Base-by-base conservation (phyloP, 1,284 basidiomycete species). In the Apiotrichum akiyoshidainum region DNA sequence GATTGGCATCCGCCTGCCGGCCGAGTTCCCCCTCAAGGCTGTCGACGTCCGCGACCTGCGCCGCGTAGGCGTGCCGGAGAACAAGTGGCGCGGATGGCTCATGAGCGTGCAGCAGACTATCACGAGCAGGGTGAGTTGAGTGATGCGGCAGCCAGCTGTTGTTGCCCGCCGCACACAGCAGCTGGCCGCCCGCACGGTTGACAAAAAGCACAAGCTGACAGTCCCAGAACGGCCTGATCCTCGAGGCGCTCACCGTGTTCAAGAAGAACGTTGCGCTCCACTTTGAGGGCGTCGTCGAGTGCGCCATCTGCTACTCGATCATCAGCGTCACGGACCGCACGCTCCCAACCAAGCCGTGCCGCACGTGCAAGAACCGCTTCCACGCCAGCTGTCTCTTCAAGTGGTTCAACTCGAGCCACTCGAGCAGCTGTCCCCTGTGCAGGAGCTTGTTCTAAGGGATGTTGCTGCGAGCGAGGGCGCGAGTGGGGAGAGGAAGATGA, bases 251-350 rank as follows among this genome's bases (percentile, higher is more conserved):
- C n/a, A 85, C 84, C 17, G 80, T 97, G 59, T 99, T 97, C 83
- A 96, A 95, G 80, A 90, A 89, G 79, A 99, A 98, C 69, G 90
- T 93, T 40, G 83, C 85, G 0, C 81, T 90, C 37, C 91, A 96
- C 76, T 97, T 97, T 70, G 90, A 93, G 65, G 93, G 93, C 12
- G 88, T 93, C 69, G 89, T 90, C 10, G 91, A 94, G 69, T 94
- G 96, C 77, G 87, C 93, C 2, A 96, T 96, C 68, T 95, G 91
- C 70, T 94, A 93, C 74, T 92, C 89, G 89, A 92, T 98, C 70
- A 95, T 99, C 71, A 90, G 88, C 63, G 86, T 93, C 33, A 89
- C 87, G 73, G 96, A 99, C 71, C 86, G 89, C 8, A 88, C 84
- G 57, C 80, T 99, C 39, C 95, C 96, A 0, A 87, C 86, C 64